Evolutionary conservation across 352 stramenopile genomes (phyloP).

Genomic region (Globisporangium heterothallicum): DNA sequence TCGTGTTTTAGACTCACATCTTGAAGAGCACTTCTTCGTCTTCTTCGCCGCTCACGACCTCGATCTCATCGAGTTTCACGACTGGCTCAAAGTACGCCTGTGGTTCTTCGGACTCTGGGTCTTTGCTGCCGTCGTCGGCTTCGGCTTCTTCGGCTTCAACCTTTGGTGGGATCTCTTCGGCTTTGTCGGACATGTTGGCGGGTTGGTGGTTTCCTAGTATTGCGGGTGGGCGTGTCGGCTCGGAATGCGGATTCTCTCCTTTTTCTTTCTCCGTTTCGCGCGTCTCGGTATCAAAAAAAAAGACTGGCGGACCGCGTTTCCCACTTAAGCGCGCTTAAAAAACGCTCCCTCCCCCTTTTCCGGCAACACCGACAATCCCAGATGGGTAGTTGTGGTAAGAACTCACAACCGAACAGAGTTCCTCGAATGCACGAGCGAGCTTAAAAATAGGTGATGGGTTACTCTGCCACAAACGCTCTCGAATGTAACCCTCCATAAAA

Average conservation of each 20-base stretch:
- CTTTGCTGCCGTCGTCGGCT: constrained; percentile 41
- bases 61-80: constrained; percentile 89
- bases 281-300: constrained; percentile 17
- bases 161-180: constrained; percentile 66
- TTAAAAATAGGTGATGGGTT: constrained; percentile 11
- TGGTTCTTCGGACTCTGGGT: constrained; percentile 75
- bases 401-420: background rate
- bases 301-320: constrained; percentile 22
- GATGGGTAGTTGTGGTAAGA: constrained; percentile 3
- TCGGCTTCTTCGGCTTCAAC: constrained; percentile 43
- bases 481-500: constrained; percentile 1
- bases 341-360: background rate
- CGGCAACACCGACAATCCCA: too few relatives aligned
- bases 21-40: constrained; percentile 95
- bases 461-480: background rate
- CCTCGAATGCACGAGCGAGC: background rate
- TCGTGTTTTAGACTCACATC: constrained; percentile 79
- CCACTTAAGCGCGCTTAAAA: constrained; percentile 32
- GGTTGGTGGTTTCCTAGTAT: background rate
- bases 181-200: constrained; percentile 52
- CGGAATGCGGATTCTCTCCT: background rate
- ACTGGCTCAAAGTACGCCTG: constrained; percentile 88
- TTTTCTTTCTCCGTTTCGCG: constrained; percentile 2
- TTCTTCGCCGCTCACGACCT: constrained; percentile 97
- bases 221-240: background rate